Evolutionary conservation across 2,329 filamentous ascomycete genomes (phyloP), one percentile per base, ranked within the genome.

Genomic region (Penicillium sp.): DNA sequence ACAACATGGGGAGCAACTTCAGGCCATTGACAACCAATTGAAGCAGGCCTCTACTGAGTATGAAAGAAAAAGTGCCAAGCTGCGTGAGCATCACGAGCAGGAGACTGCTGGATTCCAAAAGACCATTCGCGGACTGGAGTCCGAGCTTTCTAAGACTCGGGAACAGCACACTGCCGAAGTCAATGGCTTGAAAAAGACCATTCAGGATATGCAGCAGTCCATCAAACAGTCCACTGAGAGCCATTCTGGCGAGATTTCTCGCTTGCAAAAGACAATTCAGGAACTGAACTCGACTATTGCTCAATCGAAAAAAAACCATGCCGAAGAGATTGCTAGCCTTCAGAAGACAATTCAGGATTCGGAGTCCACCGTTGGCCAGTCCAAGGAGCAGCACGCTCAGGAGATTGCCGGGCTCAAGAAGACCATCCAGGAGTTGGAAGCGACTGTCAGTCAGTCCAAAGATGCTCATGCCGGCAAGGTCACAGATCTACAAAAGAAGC

Each of bases 51-150:
- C 69, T 22, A 64, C 68, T 37, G 73, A 80, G 45, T 72, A 76
- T 51, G 76, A 80, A 59, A 68, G 65, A 50, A 73, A 72, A 50
- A 72, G 72, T 31, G 63, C 70, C 21, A 71, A 74, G 52, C 60
- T 75, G 16, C 74, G 71, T 51, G 69, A 76, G 50, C 72, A 74
- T 42, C 74, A 80, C 26, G 87, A 89, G 44, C 84, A 83, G 1
- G 86, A 90, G 65, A 79, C 83, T 51, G 81, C 84, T n/a, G 86
- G 88, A 60, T 72, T 90, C 13, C 82, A 83, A 65, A 82, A 81
- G 24, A 86, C 80, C 1, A 81, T 89, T 27, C 84, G 82, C 54
- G 80, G 82, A 45, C 74, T 91, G 16, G 85, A 90, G 69, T 66
- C 61, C 3, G 68, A 76, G 31, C 65, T 78, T 22, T 63, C 62